phyloP scores from a whole-genome alignment of 495 filamentous ascomycete species.

The Tetracladium setigerum region DNA sequence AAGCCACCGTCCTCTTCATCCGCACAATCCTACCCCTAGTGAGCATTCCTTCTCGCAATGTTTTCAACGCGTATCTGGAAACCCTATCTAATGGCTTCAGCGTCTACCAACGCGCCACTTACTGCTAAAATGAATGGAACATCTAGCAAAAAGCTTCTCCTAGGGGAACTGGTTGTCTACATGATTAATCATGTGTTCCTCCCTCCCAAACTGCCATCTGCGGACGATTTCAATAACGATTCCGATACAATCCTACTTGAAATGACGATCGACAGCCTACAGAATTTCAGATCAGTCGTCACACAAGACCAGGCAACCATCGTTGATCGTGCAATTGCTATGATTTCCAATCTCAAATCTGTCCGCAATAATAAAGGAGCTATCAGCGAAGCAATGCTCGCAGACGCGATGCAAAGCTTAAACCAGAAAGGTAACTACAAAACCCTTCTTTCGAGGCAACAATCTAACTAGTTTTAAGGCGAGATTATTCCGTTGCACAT shows the following conservation, averaged over 20 bases:
- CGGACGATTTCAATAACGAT: constrained; percentile 27
- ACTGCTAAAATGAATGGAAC: no score
- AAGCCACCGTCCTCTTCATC: no score
- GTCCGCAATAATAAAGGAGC: background rate
- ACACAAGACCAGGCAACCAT: background rate
- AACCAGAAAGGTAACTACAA: background rate
- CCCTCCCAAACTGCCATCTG: constrained; percentile 45
- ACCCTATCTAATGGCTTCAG: no score
- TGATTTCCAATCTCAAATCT: background rate
- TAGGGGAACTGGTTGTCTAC: no score
- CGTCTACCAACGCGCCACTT: no score
- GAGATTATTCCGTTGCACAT: no score
- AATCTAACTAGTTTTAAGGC: no score
- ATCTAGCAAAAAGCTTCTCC: no score
- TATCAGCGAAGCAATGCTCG: background rate
- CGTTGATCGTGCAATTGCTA: background rate
- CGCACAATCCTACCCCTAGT: no score
- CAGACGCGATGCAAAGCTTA: background rate
- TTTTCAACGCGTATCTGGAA: no score
- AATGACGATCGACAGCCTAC: background rate
- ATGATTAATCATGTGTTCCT: constrained; percentile 50
- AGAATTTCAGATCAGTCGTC: background rate
- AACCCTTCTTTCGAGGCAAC: no score
- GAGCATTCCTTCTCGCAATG: no score
- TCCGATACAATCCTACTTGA: background rate